These are phyloP conservation scores for Corylus heterophylla DNA, from an alignment of 306 rosid genomes.

Conservation along the genomic window DNA sequence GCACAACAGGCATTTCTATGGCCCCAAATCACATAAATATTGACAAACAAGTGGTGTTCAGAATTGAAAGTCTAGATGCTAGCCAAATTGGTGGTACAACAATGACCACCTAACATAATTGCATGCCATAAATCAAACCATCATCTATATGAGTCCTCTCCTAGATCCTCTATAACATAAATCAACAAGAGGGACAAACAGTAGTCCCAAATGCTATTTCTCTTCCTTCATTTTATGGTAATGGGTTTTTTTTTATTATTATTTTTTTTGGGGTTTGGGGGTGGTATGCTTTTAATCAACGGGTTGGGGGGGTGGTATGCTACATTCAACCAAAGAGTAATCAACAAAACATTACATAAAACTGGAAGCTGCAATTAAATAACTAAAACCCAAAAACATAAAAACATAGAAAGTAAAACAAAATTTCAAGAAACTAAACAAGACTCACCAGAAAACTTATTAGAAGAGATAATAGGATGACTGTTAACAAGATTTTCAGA, in stretches of 20 bases:
- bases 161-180: not conserved
- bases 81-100: not conserved
- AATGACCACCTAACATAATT: not conserved
- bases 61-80: not conserved
- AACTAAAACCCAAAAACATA: not conserved
- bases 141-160: not conserved
- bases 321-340: not conserved
- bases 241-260: too few relatives aligned
- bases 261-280: too few relatives aligned
- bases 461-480: constrained; percentile 41
- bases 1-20: not conserved
- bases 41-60: not conserved
- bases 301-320: too few relatives aligned
- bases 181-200: too few relatives aligned
- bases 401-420: not conserved
- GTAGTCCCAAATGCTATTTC: too few relatives aligned
- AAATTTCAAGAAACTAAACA: constrained; percentile 5
- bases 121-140: not conserved
- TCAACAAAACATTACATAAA: not conserved
- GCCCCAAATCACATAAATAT: not conserved
- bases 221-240: not conserved
- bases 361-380: not conserved
- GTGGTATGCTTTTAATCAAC: too few relatives aligned
- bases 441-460: constrained; percentile 67
- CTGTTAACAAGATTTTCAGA: constrained; percentile 44